Conservation (phyloP, 305 asterid species). For the Solanum hybrid region DNA sequence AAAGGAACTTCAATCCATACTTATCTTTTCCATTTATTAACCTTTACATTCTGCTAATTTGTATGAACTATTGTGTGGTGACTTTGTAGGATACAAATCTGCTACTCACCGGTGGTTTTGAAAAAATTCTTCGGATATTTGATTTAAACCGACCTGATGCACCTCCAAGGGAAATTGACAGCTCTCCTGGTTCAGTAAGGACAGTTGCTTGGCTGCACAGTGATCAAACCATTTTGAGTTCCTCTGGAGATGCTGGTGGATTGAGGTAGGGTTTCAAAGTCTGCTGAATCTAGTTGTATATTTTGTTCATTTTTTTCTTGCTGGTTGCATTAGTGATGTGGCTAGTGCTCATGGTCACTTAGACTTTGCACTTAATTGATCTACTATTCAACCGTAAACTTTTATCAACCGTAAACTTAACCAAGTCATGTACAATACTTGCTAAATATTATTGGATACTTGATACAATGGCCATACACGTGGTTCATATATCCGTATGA, state of each 20-base stretch:
- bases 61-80: constrained; percentile 6
- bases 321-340: neutral
- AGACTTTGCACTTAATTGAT: neutral
- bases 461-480: neutral
- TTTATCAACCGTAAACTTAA: too few species aligned
- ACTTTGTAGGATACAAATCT: constrained; percentile 58
- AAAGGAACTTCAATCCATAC: neutral
- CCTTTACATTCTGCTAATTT: neutral
- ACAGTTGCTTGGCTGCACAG: constrained; percentile 86
- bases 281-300: neutral
- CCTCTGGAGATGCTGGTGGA: constrained; percentile 84
- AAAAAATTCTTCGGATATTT: constrained; percentile 67
- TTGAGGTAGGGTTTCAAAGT: constrained; percentile 54
- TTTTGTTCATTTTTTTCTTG: neutral
- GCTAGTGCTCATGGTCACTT: neutral
- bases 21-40: neutral
- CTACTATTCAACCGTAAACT: neutral
- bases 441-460: neutral
- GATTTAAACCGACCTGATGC: constrained; percentile 81
- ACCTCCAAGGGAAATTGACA: constrained; percentile 80
- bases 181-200: constrained; percentile 84
- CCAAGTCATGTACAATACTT: neutral
- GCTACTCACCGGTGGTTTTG: constrained; percentile 84
- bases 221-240: constrained; percentile 84
- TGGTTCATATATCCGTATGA: neutral